These are phyloP conservation scores for Boletus vermiculosoides DNA, from an alignment of 768 basidiomycete species.

Conservation along the genomic window DNA sequence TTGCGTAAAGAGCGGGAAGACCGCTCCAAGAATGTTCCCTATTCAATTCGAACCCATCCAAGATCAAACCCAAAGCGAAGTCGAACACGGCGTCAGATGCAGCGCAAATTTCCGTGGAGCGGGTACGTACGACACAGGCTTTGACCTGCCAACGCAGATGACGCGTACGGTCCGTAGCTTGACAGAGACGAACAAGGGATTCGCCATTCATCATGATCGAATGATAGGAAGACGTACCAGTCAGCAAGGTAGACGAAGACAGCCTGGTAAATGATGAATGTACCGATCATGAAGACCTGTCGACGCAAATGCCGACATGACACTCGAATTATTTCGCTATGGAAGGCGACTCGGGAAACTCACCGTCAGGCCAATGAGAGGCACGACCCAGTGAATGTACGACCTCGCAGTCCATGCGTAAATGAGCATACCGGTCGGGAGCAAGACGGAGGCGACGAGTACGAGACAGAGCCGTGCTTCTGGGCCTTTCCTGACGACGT, in stretches of 20 bases:
- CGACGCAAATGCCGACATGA: slow-evolving; percentile 4
- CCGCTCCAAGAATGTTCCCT: slow-evolving; percentile 51
- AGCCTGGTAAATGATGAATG: slow-evolving; percentile 55
- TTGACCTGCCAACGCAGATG: slow-evolving; percentile 67
- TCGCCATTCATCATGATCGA: neutral
- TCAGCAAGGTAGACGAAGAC: slow-evolving; percentile 65
- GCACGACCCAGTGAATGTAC: slow-evolving; percentile 57
- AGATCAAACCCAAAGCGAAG: slow-evolving; percentile 18
- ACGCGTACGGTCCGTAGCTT: slow-evolving; percentile 61
- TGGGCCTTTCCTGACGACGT: slow-evolving; percentile 35
- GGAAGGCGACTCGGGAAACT: neutral
- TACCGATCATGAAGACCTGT: slow-evolving; percentile 50
- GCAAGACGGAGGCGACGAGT: slow-evolving; percentile 51
- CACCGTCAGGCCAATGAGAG: slow-evolving; percentile 28
- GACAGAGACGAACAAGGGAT: neutral
- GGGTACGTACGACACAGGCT: slow-evolving; percentile 50
- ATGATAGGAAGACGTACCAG: slow-evolving; percentile 40
- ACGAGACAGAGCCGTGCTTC: slow-evolving; percentile 64
- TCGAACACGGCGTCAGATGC: slow-evolving; percentile 12
- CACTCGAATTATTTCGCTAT: neutral
- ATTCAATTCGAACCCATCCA: neutral
- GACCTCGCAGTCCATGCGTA: slow-evolving; percentile 67
- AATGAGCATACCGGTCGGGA: slow-evolving; percentile 65
- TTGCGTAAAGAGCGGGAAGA: slow-evolving; percentile 62
- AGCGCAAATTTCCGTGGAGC: neutral